A percentile compares a stretch with the other conserved stretches of the same genome.
Evolutionary conservation across 2,329 filamentous ascomycete genomes (phyloP).

Genomic region (Metarhizium humberi): DNA sequence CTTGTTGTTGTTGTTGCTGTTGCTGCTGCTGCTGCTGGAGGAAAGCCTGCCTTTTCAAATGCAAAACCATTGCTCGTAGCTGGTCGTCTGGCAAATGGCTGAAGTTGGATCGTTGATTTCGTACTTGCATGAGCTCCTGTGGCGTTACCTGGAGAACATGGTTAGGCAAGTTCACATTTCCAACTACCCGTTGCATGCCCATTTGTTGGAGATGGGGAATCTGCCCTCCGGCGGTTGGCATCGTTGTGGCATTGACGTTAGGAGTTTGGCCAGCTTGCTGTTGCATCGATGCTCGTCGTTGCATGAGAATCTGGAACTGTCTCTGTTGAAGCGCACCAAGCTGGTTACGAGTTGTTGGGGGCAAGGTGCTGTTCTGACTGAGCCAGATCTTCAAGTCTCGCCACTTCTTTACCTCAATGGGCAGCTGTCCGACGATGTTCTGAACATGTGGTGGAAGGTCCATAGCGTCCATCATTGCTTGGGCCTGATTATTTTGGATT

Average conservation of each 20-base stretch:
- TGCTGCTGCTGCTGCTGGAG: constrained; percentile 18
- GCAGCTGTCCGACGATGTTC: constrained; percentile 20
- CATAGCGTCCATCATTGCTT: constrained; percentile 37
- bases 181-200: constrained; percentile 14
- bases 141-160: constrained; percentile 23
- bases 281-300: constrained; percentile 19
- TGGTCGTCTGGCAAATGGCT: constrained; percentile 23
- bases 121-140: constrained; percentile 23
- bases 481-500: constrained; percentile 22
- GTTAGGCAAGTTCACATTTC: constrained; percentile 15
- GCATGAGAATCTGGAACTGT: constrained; percentile 28
- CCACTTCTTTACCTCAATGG: constrained; percentile 40
- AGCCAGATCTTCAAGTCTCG: constrained; percentile 35
- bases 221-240: constrained; percentile 13
- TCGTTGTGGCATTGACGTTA: constrained; percentile 14
- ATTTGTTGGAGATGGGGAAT: constrained; percentile 19
- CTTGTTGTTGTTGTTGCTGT: constrained; percentile 16
- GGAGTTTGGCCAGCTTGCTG: constrained; percentile 19
- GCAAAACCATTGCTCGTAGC: constrained; percentile 19
- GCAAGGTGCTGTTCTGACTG: constrained; percentile 24
- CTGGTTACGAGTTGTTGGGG: constrained; percentile 20
- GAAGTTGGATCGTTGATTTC: constrained; percentile 15
- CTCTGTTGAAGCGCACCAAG: constrained; percentile 26
- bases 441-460: constrained; percentile 32
- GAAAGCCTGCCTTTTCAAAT: constrained; percentile 24